Percentiles rank a stretch among this genome's conserved stretches.
Conservation (phyloP, 228 moss, liverwort and hornwort species). For the Sphagnum magellanicum region DNA sequence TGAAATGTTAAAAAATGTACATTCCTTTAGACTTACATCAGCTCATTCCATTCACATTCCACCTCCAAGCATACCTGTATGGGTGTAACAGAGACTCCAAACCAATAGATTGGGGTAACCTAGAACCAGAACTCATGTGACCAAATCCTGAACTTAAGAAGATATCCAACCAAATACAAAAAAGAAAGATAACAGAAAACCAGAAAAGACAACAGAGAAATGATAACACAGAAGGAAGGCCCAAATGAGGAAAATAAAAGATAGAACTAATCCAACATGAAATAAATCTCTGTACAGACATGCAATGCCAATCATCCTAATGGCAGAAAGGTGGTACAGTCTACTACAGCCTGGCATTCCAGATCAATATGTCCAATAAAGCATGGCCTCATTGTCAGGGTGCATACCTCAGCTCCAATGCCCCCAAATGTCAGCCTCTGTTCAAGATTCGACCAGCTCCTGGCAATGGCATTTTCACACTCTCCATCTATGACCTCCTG, state of each 20-base stretch:
- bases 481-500: constrained; percentile 67
- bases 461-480: constrained; percentile 34
- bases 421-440: constrained; percentile 38
- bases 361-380: too few relatives aligned
- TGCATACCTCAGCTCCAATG: constrained; percentile 47
- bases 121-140: too few relatives aligned
- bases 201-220: not conserved
- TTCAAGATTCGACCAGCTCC: constrained; percentile 33
- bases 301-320: too few relatives aligned
- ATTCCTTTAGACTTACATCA: not conserved
- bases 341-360: too few relatives aligned
- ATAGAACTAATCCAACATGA: not conserved
- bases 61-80: too few relatives aligned
- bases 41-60: too few relatives aligned
- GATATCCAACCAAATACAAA: not conserved
- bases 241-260: not conserved
- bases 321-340: too few relatives aligned
- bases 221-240: not conserved
- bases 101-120: too few relatives aligned
- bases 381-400: too few relatives aligned
- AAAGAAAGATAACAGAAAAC: too few relatives aligned
- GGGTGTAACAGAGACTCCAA: too few relatives aligned
- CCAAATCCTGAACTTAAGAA: not conserved
- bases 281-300: not conserved
- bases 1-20: not conserved